These are phyloP conservation scores for Meira nashicola DNA, from an alignment of 1,284 basidiomycete species.

Conservation along the genomic window DNA sequence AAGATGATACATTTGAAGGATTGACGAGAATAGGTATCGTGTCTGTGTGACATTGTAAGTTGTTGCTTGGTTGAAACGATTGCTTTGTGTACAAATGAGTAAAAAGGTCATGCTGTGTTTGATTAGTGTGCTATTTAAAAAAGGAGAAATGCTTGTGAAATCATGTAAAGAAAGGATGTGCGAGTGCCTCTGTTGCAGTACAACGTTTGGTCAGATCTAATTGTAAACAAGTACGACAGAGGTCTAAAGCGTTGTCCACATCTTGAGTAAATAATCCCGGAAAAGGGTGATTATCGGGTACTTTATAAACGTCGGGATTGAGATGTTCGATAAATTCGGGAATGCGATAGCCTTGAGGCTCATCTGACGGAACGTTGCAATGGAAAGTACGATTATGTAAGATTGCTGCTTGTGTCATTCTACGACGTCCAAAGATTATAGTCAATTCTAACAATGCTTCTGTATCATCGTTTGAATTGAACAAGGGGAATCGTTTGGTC, in stretches of 20 bases:
- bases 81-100: too few relatives aligned
- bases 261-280: constrained; percentile 32
- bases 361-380: constrained; percentile 39
- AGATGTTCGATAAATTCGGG: constrained; percentile 40
- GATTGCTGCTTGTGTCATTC: constrained; percentile 79
- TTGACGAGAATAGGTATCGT: too few relatives aligned
- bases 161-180: constrained; percentile 35
- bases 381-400: constrained; percentile 64
- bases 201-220: constrained; percentile 45
- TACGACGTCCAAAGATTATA: constrained; percentile 73
- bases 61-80: too few relatives aligned
- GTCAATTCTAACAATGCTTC: constrained; percentile 95
- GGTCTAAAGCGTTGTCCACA: constrained; percentile 41
- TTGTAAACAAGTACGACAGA: constrained; percentile 40
- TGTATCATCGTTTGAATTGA: constrained; percentile 88
- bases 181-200: constrained; percentile 36
- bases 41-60: too few relatives aligned
- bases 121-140: too few relatives aligned
- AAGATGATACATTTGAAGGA: too few relatives aligned
- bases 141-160: too few relatives aligned
- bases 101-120: too few relatives aligned
- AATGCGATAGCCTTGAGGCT: constrained; percentile 23
- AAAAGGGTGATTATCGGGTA: constrained; percentile 32
- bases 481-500: constrained; percentile 85
- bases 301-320: constrained; percentile 37